Base-by-base conservation (phyloP, 345 rosid species). In the Citrus trifoliata region DNA sequence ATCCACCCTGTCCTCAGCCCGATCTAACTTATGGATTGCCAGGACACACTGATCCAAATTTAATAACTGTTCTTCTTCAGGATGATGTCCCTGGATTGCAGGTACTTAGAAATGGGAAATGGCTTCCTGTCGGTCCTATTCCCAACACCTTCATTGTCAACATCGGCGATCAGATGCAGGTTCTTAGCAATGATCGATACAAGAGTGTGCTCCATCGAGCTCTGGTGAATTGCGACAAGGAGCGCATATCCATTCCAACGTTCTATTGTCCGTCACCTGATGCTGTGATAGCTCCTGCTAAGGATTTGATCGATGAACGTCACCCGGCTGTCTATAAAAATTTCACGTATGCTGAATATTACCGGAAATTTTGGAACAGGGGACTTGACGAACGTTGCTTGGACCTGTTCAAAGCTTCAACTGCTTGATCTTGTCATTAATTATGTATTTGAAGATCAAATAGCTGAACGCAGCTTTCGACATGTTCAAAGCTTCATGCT, bases 1-100 rank as follows among this genome's bases (percentile, higher is more conserved):
- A 95, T 62, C 97, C 97, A 0, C 89, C 93, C 0, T 95, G 97
- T 79, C 98, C 98, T 0, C 85, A 93, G 72, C 98, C 97, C 0
- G 92, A 93, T 70, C 86, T 95, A 13, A 93, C 97, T 5, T 46
- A 46, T 1, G 51, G 51, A 46, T 46, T 46, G 51, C 51, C 98
- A 0, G 88, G 90, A 35, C 98, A 95, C 75, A 88, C 94, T 10
- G 98, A 95, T 58, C 90, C 92, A 35, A 92, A 87, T 64, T 59
- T 88, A 14, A 86, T 92, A 55, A 93, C 51, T 46, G 51, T 46
- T 12, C 51, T 46, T 46, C 51, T 46, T 46, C 51, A 46, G 16
- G 51, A 93, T 71, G 88, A 89, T 8, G 93, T 46, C 16, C 51
- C 90, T 2, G 97, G 97, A 25, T 80, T 95, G 40, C 51, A 93